These are phyloP conservation scores for Carex littledalei DNA, from an alignment of 176 grass and related monocot species.

Conservation along the genomic window DNA sequence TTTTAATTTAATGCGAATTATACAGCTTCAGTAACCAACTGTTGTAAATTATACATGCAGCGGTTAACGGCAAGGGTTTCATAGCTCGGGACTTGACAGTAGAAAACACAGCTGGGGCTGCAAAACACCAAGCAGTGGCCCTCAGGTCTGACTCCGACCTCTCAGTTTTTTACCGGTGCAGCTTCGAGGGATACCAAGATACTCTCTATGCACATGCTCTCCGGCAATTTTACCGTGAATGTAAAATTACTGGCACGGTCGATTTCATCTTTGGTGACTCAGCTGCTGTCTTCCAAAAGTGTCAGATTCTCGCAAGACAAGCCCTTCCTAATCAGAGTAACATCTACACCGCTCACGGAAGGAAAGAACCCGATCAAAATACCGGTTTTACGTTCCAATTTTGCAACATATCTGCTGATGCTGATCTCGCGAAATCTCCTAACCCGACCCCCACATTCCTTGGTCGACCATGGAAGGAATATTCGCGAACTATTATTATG, in stretches of 20 bases:
- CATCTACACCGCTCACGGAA: slow-evolving; percentile 62
- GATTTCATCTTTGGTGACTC: slow-evolving; percentile 96
- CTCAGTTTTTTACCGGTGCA: slow-evolving; percentile 73
- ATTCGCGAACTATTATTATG: slow-evolving; percentile 55
- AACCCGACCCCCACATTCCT: slow-evolving; percentile 32
- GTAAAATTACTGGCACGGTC: slow-evolving; percentile 50
- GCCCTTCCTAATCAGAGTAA: slow-evolving; percentile 51
- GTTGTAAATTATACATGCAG: background rate
- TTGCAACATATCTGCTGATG: slow-evolving; percentile 52
- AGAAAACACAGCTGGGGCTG: slow-evolving; percentile 62
- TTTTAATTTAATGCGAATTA: background rate
- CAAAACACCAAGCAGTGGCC: slow-evolving; percentile 78
- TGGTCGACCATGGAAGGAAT: slow-evolving; percentile 61
- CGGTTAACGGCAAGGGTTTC: slow-evolving; percentile 56
- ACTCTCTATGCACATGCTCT: slow-evolving; percentile 90
- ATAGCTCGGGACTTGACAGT: slow-evolving; percentile 68
- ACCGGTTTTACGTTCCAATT: slow-evolving; percentile 72
- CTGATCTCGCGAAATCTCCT: slow-evolving; percentile 24
- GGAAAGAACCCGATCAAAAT: slow-evolving; percentile 49
- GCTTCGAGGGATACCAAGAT: slow-evolving; percentile 80
- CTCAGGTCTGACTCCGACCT: slow-evolving; percentile 71
- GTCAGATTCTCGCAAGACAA: slow-evolving; percentile 30
- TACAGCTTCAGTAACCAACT: background rate
- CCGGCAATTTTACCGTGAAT: slow-evolving; percentile 86
- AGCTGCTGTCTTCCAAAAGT: slow-evolving; percentile 65